Percentiles rank a stretch among this genome's conserved stretches.
Evolutionary conservation across 163 green algal species (phyloP).

Genomic region (Chlamydomonas reinhardtii): DNA sequence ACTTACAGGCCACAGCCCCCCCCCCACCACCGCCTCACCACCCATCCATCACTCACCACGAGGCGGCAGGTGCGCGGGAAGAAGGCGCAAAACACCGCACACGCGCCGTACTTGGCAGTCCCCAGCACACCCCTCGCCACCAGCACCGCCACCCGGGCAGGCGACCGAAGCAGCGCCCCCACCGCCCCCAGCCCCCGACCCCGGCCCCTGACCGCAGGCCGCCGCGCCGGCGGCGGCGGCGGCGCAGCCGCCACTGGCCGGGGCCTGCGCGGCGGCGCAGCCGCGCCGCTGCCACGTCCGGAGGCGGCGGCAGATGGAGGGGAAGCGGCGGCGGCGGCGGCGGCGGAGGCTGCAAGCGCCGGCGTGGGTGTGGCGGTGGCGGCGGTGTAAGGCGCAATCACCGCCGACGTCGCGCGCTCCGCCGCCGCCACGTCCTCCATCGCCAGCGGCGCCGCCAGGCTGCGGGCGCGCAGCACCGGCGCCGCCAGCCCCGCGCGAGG

Average conservation of each 20-base stretch:
- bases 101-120: constrained; percentile 13
- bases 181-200: not conserved
- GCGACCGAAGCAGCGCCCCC: not conserved
- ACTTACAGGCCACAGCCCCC: too few species aligned
- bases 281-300: not conserved
- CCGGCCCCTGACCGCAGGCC: not conserved
- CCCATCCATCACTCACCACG: constrained; percentile 19
- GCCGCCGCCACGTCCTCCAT: not conserved
- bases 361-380: constrained; percentile 1
- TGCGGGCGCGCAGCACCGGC: constrained; percentile 8
- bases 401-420: not conserved
- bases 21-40: too few species aligned
- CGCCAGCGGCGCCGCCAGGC: not conserved
- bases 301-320: not conserved
- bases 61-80: constrained; percentile 36
- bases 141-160: constrained; percentile 23
- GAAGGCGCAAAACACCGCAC: constrained; percentile 49
- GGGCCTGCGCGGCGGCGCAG: not conserved
- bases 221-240: not conserved
- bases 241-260: not conserved
- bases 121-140: not conserved
- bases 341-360: not conserved
- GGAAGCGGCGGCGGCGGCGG: not conserved
- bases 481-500: not conserved
- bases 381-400: not conserved